Evolutionary conservation across 305 asterid species (phyloP).

Genomic region (Rubia tinctorum): DNA sequence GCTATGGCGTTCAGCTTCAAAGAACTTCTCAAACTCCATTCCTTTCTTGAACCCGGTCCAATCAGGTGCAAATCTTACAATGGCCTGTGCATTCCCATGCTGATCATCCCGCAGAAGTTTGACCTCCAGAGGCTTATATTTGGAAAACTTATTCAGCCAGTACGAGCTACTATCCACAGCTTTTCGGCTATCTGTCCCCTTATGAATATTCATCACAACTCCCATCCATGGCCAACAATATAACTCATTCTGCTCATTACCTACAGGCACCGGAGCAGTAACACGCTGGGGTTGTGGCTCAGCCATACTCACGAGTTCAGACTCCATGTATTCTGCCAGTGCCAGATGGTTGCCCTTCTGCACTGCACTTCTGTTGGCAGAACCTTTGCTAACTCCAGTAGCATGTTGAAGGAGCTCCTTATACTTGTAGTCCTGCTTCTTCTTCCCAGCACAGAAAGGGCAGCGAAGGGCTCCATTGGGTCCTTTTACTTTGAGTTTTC

Average conservation of each 20-base stretch:
- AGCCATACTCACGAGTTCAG: not conserved
- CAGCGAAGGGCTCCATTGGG: not conserved
- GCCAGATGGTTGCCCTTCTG: conserved; percentile 3
- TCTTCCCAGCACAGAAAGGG: not conserved
- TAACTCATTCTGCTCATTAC: not conserved
- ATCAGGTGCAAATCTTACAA: not conserved
- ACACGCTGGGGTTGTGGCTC: not conserved
- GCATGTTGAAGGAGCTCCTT: conserved; percentile 3
- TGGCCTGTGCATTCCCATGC: not conserved
- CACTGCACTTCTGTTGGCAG: not conserved
- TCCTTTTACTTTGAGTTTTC: not conserved
- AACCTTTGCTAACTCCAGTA: not conserved
- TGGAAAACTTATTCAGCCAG: not conserved
- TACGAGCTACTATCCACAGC: not conserved
- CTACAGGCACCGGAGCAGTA: not conserved
- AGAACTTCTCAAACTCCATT: not conserved
- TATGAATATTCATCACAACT: not conserved
- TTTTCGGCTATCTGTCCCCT: not conserved
- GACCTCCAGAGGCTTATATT: not conserved
- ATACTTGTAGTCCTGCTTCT: not conserved
- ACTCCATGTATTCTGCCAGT: not conserved
- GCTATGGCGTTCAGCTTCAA: not conserved
- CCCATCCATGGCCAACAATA: not conserved
- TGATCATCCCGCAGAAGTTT: not conserved
- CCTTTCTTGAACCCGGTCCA: not conserved